A percentile compares a stretch with the other conserved stretches of the same genome.
These are phyloP conservation scores for Orbilia javanica DNA, from an alignment of 2,329 filamentous ascomycete species.

Conservation along the genomic window DNA sequence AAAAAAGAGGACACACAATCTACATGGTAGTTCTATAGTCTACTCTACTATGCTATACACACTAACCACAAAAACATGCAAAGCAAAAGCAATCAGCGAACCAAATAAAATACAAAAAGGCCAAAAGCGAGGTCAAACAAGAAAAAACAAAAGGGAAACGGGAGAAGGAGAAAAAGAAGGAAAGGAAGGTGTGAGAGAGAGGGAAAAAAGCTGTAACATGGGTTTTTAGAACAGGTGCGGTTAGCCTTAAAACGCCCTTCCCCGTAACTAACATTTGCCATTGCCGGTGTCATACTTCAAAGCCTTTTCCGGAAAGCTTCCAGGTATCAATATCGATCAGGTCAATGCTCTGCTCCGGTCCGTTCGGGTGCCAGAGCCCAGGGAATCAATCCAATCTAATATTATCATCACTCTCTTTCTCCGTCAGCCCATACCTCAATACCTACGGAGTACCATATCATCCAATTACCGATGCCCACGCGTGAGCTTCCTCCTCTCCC, in stretches of 20 bases:
- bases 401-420: conserved; percentile 31
- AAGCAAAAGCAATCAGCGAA: background rate
- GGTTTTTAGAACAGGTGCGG: conserved; percentile 33
- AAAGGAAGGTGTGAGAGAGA: conserved; percentile 39
- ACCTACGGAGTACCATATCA: background rate
- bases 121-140: too few relatives aligned
- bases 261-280: conserved; percentile 15
- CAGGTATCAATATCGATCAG: too few relatives aligned
- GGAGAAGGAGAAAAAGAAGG: conserved; percentile 8
- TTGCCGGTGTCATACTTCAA: too few relatives aligned
- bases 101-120: too few relatives aligned
- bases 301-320: too few relatives aligned
- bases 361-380: too few relatives aligned
- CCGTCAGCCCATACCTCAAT: background rate
- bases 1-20: conserved; percentile 4
- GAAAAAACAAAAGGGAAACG: background rate
- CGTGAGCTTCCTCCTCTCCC: conserved; percentile 11
- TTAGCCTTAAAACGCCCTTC: conserved; percentile 19
- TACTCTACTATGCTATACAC: too few relatives aligned
- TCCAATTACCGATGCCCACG: conserved; percentile 52
- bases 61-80: too few relatives aligned
- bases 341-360: too few relatives aligned
- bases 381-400: too few relatives aligned
- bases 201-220: conserved; percentile 42
- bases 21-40: too few relatives aligned